Base-by-base conservation (phyloP, 768 basidiomycete species). In the Suillus weaverae region DNA sequence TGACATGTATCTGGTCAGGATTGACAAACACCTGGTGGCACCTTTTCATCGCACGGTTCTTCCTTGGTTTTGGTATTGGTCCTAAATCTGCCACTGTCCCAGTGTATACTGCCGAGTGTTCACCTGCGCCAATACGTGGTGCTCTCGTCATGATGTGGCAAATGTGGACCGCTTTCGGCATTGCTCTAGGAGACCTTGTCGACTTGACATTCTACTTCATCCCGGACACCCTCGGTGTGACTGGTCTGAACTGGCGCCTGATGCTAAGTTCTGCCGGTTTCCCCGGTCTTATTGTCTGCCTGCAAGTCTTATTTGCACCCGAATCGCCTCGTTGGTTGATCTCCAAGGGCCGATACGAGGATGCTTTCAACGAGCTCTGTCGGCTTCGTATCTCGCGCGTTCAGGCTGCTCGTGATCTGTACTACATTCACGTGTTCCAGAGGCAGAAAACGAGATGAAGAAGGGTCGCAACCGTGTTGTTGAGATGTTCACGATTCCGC, bases 121-220 rank as follows among this genome's bases (percentile, higher is more conserved):
- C 89, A 0, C 95, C 95, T 0, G 87, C 94, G 0, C 78, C 79
- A 13, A 93, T 98, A 64, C 88, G 95, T 70, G 95, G 95, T 64
- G 94, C 89, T 1, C 85, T 96, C 35, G 92, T 94, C 64, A 96
- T 95, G 94, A 90, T 86, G 72, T 96, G 95, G 93, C 92, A 94
- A 75, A 81, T 92, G 80, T 94, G 92, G 92, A 93, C 91, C 3
- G 92, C 91, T 0, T 94, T 94, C 71, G 93, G 93, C 65, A 92
- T 94, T 75, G 84, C 87, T 78, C 64, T 93, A 4, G 92, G 92
- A 26, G 88, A 86, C 71, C 81, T 82, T 57, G 81, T 88, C 66
- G 90, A 91, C 75, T 74, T 92, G 56, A 80, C 79, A 33, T 84
- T 94, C 60, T 87, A 78, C 71, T 77, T 81, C 66, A 83, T 89